Conservation (phyloP, 2,329 filamentous ascomycete species). For the Rutstroemia sp. region DNA sequence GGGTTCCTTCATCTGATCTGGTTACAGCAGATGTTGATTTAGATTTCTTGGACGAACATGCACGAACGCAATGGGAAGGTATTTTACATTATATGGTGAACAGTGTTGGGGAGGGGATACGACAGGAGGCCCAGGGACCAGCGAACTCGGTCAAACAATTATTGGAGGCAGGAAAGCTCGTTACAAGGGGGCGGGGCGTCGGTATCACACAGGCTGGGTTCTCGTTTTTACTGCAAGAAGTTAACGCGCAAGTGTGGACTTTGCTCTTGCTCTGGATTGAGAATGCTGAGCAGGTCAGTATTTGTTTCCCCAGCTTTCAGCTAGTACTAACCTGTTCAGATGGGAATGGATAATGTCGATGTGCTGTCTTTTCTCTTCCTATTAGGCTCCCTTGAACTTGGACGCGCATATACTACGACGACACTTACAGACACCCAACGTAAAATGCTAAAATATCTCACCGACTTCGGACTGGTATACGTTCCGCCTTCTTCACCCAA, state of each 20-base stretch:
- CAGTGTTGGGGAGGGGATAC: constrained; percentile 51
- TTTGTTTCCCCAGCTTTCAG: background rate
- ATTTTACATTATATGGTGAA: constrained; percentile 94
- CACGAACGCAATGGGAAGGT: constrained; percentile 86
- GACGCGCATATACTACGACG: constrained; percentile 80
- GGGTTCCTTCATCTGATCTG: constrained; percentile 66
- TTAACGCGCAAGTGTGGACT: constrained; percentile 96
- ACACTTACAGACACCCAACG: constrained; percentile 74
- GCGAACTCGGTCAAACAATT: constrained; percentile 79
- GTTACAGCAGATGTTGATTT: constrained; percentile 58
- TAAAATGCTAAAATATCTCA: constrained; percentile 83
- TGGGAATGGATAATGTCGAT: constrained; percentile 78
- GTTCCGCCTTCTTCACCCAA: constrained; percentile 49
- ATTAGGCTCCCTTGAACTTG: constrained; percentile 85
- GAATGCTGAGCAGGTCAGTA: constrained; percentile 56
- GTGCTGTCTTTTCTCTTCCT: constrained; percentile 96
- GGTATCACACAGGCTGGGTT: constrained; percentile 91
- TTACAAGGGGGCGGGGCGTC: constrained; percentile 53
- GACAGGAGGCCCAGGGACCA: constrained; percentile 43
- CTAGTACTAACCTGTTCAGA: constrained; percentile 18
- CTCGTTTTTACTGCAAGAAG: constrained; percentile 87
- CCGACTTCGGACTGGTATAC: constrained; percentile 90
- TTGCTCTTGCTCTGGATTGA: constrained; percentile 89
- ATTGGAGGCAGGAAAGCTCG: constrained; percentile 71
- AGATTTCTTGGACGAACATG: constrained; percentile 74